phyloP scores from a whole-genome alignment of 1,284 basidiomycete species.

The Irpex rosettiformis region DNA sequence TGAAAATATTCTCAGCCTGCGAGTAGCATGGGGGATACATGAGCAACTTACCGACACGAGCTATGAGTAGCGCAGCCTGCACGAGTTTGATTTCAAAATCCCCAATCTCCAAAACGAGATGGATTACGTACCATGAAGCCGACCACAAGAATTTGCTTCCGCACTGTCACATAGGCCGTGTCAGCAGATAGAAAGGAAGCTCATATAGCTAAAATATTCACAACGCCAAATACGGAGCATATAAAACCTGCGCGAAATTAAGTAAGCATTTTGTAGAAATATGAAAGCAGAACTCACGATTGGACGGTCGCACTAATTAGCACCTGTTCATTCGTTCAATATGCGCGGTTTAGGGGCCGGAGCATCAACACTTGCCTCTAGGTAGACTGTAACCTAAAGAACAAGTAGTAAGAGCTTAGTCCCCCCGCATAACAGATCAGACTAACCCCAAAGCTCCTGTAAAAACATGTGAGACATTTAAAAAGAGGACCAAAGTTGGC shows the following conservation, averaged over 20 bases:
- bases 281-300: not conserved
- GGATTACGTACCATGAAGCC: not conserved
- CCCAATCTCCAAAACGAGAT: not conserved
- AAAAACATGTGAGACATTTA: not conserved
- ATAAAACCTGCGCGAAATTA: not conserved
- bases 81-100: not conserved
- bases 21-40: not conserved
- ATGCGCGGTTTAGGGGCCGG: not conserved
- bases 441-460: slow-evolving; percentile 1
- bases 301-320: not conserved
- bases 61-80: not conserved
- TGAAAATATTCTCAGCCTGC: not conserved
- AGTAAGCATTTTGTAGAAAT: not conserved
- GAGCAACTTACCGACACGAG: not conserved
- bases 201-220: not conserved
- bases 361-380: not conserved
- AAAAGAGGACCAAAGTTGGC: not conserved
- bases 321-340: not conserved
- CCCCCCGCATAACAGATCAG: no score
- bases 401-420: not conserved
- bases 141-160: not conserved
- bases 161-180: not conserved
- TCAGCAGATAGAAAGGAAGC: not conserved
- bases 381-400: not conserved
- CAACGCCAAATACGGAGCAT: not conserved